phyloP scores from a whole-genome alignment of 306 rosid species.

The Delonix regia region DNA sequence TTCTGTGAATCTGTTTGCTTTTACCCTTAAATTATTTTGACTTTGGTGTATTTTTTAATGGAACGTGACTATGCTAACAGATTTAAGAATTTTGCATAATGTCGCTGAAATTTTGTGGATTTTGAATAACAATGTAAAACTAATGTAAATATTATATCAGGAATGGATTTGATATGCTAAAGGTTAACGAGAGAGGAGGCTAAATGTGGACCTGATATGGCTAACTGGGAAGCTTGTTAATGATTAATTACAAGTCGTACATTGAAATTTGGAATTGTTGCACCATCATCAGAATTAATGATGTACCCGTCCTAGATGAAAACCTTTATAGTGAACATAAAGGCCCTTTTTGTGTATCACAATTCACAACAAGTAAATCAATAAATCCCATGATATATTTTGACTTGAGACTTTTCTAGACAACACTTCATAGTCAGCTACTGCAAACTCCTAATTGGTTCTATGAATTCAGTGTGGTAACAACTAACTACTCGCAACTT shows the following conservation, averaged over 20 bases:
- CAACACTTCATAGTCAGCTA: not conserved
- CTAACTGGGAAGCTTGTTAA: slow-evolving; percentile 1
- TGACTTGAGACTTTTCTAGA: not conserved
- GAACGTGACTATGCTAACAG: not conserved
- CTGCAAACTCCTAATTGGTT: not conserved
- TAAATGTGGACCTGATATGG: not conserved
- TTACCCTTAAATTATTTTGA: not conserved
- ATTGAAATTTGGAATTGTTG: not conserved
- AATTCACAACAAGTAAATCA: not conserved
- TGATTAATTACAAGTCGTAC: not conserved
- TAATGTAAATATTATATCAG: not conserved
- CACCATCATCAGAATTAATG: not conserved
- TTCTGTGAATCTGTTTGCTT: not conserved
- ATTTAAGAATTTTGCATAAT: not conserved
- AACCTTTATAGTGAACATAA: not conserved
- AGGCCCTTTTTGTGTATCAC: not conserved
- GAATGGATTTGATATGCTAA: not conserved
- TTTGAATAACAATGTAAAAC: not conserved
- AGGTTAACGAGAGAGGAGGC: not conserved
- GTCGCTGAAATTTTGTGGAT: not conserved
- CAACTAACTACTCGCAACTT: not conserved
- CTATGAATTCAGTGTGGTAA: not conserved
- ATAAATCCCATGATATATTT: not conserved
- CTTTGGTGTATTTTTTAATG: not conserved
- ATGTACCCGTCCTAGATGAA: not conserved